Conservation (phyloP, 1,139 yeast species). For the Wickerhamomyces sp. region DNA sequence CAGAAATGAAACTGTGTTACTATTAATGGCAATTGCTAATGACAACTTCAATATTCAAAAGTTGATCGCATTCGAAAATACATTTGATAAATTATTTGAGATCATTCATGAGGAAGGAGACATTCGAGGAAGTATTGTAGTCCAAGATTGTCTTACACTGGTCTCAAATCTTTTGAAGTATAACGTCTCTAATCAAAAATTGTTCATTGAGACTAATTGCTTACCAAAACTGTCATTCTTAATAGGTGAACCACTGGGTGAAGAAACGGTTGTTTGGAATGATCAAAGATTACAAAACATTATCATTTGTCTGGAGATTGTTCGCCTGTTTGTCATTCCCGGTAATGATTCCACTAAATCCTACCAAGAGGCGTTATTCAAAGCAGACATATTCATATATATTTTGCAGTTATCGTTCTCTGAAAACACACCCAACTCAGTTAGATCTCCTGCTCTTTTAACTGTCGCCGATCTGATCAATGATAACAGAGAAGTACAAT, state of each 20-base stretch:
- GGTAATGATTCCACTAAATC: conserved; percentile 60
- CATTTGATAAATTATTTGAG: conserved; percentile 74
- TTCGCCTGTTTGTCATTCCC: conserved; percentile 67
- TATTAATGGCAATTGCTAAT: conserved; percentile 78
- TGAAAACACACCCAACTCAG: conserved; percentile 51
- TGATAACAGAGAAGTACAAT: conserved; percentile 46
- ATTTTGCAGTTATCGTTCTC: conserved; percentile 69
- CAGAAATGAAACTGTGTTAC: conserved; percentile 77
- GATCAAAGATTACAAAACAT: conserved; percentile 68
- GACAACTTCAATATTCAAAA: conserved; percentile 87
- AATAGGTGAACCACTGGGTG: conserved; percentile 53
- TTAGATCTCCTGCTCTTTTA: conserved; percentile 63
- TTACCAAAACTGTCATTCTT: conserved; percentile 58
- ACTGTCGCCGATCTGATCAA: conserved; percentile 72
- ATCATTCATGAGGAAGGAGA: conserved; percentile 89
- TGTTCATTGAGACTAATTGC: conserved; percentile 82
- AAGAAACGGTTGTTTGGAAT: conserved; percentile 58
- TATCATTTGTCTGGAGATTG: conserved; percentile 62
- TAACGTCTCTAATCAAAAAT: conserved; percentile 87
- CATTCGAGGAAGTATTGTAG: conserved; percentile 81
- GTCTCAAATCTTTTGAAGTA: conserved; percentile 68
- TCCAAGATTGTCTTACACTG: conserved; percentile 81
- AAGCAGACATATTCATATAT: conserved; percentile 59
- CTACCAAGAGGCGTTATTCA: conserved; percentile 61
- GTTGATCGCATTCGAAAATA: conserved; percentile 89